Base-by-base conservation (phyloP, 805 yeast species). In the Myxozyma sirexii region DNA sequence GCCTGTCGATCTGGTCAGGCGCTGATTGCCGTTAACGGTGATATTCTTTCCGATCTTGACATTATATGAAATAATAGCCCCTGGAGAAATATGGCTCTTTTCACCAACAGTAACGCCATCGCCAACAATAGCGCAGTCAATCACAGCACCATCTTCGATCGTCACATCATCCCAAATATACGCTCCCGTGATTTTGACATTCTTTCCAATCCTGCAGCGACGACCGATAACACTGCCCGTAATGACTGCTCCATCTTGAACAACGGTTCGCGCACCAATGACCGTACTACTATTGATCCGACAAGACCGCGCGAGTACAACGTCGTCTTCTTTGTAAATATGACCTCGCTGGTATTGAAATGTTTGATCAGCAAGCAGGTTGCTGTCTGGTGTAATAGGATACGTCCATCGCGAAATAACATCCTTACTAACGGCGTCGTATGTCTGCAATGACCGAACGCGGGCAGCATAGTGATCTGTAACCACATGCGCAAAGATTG, bases 381-480 rank as follows among this genome's bases (percentile, higher is more conserved):
- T 92, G 56, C 91, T 79, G 65, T 93, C 98, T 2, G 97, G 93
- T 17, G 86, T 90, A 56, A 93, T 77, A 26, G 99, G 99, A 70
- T 90, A 93, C 60, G 93, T 82, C 90, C 96, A 94, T 71, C 98
- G 84, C 23, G 91, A 90, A 55, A 94, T 77, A 42, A 92, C 83
- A 72, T 94, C 98, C 73, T 89, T 94, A 15, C 96, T 83, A 15
- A 94, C 84, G 10, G 96, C 92, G 71, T 88, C 93, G 73, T 92
- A 94, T 0, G 98, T 90, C 70, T 89, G 89, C 86, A 94, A 87
- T 71, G 93, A 87, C 70, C 92, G 96, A n/a, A 90, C 98, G 71
- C 99, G 83, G 1, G 96, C 94, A 29, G 97, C 97, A 70, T 91
- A 92, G 60, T 87, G 86, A 55, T 84, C 86, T 53, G 82, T 84